Conservation (phyloP, 108 stramenopile species). For the Nitzschia palea region DNA sequence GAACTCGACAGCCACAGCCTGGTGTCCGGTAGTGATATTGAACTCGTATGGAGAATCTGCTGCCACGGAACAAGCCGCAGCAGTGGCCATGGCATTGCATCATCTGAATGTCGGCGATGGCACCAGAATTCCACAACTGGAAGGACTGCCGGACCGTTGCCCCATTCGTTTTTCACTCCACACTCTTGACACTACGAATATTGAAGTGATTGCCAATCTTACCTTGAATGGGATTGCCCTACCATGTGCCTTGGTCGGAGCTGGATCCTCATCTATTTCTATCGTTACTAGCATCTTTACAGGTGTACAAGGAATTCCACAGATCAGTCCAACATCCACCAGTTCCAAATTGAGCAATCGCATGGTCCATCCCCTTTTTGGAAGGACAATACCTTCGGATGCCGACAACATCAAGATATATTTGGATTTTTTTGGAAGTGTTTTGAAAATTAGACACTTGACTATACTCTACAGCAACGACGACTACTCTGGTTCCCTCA, state of each 20-base stretch:
- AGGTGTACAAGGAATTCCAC: constrained; percentile 42
- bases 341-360: constrained; percentile 17
- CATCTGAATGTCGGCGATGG: constrained; percentile 57
- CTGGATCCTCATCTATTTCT: constrained; percentile 4
- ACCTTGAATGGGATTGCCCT: not conserved
- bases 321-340: constrained; percentile 31
- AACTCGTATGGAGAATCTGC: no score
- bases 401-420: not conserved
- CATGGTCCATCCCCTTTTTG: constrained; percentile 25
- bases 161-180: constrained; percentile 41
- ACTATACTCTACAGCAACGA: constrained; percentile 27
- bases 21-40: no score
- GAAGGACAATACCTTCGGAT: constrained; percentile 25
- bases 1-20: no score
- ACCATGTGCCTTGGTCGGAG: constrained; percentile 26
- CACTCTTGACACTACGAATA: not conserved
- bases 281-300: constrained; percentile 30
- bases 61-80: constrained; percentile 7
- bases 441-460: not conserved
- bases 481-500: constrained; percentile 25
- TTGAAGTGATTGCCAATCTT: not conserved
- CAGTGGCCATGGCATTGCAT: constrained; percentile 32
- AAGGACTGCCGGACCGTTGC: constrained; percentile 29
- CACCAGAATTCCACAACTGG: constrained; percentile 32
- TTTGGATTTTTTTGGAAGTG: constrained; percentile 1